Percentiles rank a stretch among this genome's conserved stretches.
phyloP scores from a whole-genome alignment of 371 early-diverging fungal species.

The Syncephalastrum sp. region DNA sequence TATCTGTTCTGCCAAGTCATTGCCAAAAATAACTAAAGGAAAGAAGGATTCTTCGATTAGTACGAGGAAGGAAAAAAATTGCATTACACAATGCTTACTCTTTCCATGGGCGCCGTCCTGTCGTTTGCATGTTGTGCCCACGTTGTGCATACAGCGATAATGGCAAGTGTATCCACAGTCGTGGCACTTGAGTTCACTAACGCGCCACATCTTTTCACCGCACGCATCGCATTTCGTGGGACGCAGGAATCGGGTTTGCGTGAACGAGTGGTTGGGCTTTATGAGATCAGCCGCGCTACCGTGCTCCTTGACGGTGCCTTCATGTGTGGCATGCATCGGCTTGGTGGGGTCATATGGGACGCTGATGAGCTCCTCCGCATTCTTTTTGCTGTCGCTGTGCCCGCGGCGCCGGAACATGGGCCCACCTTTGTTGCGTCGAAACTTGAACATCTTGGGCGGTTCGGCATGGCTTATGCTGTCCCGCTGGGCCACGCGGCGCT shows the following conservation, averaged over 20 bases:
- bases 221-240: constrained; percentile 84
- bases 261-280: constrained; percentile 55
- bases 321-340: constrained; percentile 4
- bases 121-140: constrained; percentile 15
- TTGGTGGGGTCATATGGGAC: constrained; percentile 27
- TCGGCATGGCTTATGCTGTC: constrained; percentile 45
- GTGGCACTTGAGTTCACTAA: constrained; percentile 75
- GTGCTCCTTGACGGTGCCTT: not conserved
- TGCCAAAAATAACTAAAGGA: constrained; percentile 10
- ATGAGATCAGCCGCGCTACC: not conserved
- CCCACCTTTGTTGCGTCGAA: constrained; percentile 28
- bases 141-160: constrained; percentile 37
- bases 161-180: constrained; percentile 42
- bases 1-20: constrained; percentile 37
- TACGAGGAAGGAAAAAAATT: not conserved
- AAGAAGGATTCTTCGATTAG: constrained; percentile 21
- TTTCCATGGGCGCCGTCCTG: constrained; percentile 2
- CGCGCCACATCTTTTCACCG: constrained; percentile 84
- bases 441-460: constrained; percentile 44
- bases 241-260: constrained; percentile 58
- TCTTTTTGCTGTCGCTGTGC: constrained; percentile 17
- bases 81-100: not conserved
- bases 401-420: constrained; percentile 20
- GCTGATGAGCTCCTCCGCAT: constrained; percentile 21
- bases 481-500: constrained; percentile 32